phyloP scores from a whole-genome alignment of 2,329 filamentous ascomycete species.

The Ascochyta clinopodiicola region DNA sequence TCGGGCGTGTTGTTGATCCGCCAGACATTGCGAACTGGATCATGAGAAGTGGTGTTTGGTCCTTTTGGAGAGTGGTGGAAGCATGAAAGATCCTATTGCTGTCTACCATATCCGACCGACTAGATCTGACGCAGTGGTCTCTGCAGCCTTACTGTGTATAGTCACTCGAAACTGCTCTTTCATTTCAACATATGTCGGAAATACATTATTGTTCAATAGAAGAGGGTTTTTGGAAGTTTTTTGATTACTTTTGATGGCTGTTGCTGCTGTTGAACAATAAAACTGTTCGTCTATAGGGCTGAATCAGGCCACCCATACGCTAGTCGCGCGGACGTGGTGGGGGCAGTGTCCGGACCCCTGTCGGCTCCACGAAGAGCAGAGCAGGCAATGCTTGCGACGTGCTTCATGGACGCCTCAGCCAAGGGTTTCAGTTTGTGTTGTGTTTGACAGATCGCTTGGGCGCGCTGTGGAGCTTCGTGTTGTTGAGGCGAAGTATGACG shows the following conservation, averaged over 20 bases:
- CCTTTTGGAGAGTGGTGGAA: conserved; percentile 1
- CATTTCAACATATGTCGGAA: too few species aligned
- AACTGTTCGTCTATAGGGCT: too few species aligned
- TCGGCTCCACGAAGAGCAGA: conserved; percentile 1
- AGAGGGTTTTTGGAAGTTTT: too few species aligned
- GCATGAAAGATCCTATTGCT: neutral
- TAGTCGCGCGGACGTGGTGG: too few species aligned
- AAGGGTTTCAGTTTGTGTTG: conserved; percentile 14
- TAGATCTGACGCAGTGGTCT: too few species aligned
- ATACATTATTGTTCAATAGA: too few species aligned
- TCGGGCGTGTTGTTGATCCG: neutral
- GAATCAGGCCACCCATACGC: too few species aligned
- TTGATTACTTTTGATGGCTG: too few species aligned
- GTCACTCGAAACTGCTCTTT: too few species aligned
- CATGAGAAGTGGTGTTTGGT: neutral
- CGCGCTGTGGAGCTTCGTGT: conserved; percentile 1
- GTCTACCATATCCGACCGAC: too few species aligned
- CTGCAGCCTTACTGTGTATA: too few species aligned
- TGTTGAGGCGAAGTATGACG: conserved; percentile 16
- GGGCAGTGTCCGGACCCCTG: neutral
- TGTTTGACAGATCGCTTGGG: conserved; percentile 9
- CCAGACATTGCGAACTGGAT: neutral
- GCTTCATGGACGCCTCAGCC: conserved; percentile 18
- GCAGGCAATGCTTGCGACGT: conserved; percentile 8
- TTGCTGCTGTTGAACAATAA: too few species aligned